These are phyloP conservation scores for Herpetomonas samuelpessoai DNA, from an alignment of 208 protist genomes.

Conservation along the genomic window DNA sequence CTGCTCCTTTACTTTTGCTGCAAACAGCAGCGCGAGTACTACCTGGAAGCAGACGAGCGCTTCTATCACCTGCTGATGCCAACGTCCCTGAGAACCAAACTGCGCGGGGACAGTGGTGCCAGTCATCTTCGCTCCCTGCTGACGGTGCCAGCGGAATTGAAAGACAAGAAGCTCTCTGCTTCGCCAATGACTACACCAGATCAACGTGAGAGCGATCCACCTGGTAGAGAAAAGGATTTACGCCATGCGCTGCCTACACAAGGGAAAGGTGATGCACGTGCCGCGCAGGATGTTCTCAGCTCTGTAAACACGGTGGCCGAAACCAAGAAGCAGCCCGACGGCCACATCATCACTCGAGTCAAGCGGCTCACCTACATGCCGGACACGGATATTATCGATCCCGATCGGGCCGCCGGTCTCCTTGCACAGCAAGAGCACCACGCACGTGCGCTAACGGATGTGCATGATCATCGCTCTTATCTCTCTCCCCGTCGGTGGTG, in stretches of 20 bases:
- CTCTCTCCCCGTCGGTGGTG: neutral
- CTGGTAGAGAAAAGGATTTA: no score
- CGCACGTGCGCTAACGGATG: neutral
- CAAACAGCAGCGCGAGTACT: constrained; percentile 48
- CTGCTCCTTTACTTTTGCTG: constrained; percentile 39
- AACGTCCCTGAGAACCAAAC: neutral
- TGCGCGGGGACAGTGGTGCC: neutral
- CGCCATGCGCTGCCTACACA: no score
- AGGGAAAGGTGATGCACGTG: no score
- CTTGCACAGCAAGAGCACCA: neutral
- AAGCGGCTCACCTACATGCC: neutral
- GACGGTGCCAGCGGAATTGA: neutral
- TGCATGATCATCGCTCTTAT: neutral
- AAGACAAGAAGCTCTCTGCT: neutral
- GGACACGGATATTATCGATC: neutral
- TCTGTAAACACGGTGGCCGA: neutral
- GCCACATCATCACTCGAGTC: neutral
- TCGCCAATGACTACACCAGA: neutral
- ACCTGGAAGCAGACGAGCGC: constrained; percentile 32
- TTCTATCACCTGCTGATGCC: constrained; percentile 18
- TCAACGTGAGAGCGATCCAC: no score
- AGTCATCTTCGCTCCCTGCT: neutral
- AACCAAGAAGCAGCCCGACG: neutral
- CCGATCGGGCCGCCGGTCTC: neutral
- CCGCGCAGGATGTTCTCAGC: no score